These are phyloP conservation scores for Fremontodendron californicum DNA, from an alignment of 345 rosid genomes.

Conservation along the genomic window DNA sequence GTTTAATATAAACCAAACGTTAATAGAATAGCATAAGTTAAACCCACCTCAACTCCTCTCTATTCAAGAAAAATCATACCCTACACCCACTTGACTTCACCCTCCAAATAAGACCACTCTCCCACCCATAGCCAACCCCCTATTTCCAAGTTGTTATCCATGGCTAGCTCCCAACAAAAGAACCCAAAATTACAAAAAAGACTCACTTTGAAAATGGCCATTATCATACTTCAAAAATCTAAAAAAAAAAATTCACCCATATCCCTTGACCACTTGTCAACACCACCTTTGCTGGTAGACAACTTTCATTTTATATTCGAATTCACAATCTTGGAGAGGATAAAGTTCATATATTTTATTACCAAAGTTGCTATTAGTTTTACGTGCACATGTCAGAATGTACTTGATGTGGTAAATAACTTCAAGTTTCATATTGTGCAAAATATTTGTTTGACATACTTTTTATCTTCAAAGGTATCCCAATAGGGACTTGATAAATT, in stretches of 20 bases:
- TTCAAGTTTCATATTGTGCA: not conserved
- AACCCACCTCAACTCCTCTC: not conserved
- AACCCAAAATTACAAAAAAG: not conserved
- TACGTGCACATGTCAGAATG: not conserved
- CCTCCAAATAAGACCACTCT: not conserved
- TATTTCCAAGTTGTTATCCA: not conserved
- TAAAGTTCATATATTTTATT: not conserved
- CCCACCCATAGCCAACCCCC: not conserved
- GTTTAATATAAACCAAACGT: not conserved
- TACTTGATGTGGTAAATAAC: not conserved
- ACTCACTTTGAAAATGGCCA: not conserved
- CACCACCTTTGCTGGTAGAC: not conserved
- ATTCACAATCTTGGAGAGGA: not conserved
- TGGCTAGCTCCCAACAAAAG: not conserved
- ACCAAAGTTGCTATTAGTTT: not conserved
- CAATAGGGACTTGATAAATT: not conserved
- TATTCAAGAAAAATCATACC: not conserved
- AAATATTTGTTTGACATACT: not conserved
- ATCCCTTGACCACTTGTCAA: not conserved
- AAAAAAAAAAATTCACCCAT: not conserved
- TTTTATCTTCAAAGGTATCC: not conserved
- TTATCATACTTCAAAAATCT: not conserved
- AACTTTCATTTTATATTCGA: not conserved
- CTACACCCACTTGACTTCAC: not conserved
- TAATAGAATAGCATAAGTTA: not conserved